Evolutionary conservation across 2,329 filamentous ascomycete genomes (phyloP).

Genomic region (Knoxdaviesia proteae): DNA sequence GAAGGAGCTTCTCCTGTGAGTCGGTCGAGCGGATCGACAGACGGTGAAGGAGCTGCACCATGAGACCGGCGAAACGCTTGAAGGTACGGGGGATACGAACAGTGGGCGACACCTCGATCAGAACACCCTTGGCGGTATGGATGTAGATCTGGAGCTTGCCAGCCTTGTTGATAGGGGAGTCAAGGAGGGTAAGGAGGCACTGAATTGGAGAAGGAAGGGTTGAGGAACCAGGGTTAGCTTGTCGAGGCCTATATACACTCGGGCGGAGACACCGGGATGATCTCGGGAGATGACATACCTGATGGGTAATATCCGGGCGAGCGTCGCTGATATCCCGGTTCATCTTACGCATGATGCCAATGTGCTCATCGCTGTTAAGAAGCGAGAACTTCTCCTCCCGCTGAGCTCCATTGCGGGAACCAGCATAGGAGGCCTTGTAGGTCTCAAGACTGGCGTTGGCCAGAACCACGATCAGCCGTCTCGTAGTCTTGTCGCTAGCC

Average conservation of each 20-base stretch:
- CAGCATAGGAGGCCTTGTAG: conserved; percentile 71
- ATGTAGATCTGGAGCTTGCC: conserved; percentile 97
- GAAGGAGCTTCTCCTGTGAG: conserved; percentile 90
- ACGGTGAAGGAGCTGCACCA: conserved; percentile 93
- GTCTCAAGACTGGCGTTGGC: conserved; percentile 96
- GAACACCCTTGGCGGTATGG: conserved; percentile 85
- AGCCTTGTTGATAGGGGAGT: conserved; percentile 97
- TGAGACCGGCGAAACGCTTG: conserved; percentile 94
- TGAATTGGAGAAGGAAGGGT: conserved; percentile 17
- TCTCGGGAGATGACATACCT: conserved; percentile 39
- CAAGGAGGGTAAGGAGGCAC: conserved; percentile 91
- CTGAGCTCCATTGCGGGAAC: conserved; percentile 39
- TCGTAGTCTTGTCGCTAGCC: conserved; percentile 69
- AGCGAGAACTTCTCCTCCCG: conserved; percentile 93
- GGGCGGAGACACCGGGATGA: too few species aligned
- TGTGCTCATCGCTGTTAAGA: conserved; percentile 97
- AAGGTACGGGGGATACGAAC: conserved; percentile 96
- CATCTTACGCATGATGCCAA: conserved; percentile 99
- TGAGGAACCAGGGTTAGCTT: background rate
- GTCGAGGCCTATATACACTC: too few species aligned
- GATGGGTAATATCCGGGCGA: conserved; percentile 91
- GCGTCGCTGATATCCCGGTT: conserved; percentile 96
- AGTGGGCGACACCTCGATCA: conserved; percentile 95
- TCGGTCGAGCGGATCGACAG: conserved; percentile 91
- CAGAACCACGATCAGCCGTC: conserved; percentile 83